phyloP scores from a whole-genome alignment of 768 basidiomycete genomes.

The Tremella yokohamensis region DNA sequence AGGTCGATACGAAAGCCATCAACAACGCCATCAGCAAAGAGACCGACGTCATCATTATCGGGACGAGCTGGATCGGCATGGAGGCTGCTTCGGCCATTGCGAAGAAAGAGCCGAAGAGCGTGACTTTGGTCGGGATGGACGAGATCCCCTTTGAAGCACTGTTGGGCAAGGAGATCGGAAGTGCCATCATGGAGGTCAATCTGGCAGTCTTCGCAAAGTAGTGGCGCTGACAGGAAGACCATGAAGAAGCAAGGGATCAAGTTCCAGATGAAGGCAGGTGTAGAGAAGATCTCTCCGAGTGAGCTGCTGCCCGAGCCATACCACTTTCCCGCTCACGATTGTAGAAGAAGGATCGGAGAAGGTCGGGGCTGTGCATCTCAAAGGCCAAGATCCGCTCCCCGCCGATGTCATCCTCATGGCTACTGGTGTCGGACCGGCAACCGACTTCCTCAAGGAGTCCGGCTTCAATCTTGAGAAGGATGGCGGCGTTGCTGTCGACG shows the following conservation, averaged over 20 bases:
- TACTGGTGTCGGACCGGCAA: conserved; percentile 79
- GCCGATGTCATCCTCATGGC: conserved; percentile 81
- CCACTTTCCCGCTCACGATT: background rate
- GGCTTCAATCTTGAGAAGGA: conserved; percentile 63
- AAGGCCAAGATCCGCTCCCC: conserved; percentile 61
- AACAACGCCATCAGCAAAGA: conserved; percentile 56
- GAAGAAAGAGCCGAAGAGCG: conserved; percentile 69
- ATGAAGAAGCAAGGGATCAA: conserved; percentile 77
- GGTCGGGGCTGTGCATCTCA: conserved; percentile 61
- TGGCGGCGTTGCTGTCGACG: conserved; percentile 72
- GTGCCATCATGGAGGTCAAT: conserved; percentile 67
- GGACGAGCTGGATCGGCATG: conserved; percentile 89
- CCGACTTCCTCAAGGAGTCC: conserved; percentile 70
- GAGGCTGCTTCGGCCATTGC: conserved; percentile 66
- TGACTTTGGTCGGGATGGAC: conserved; percentile 81
- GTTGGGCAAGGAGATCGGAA: conserved; percentile 74
- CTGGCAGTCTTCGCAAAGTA: background rate
- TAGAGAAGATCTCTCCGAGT: conserved; percentile 64
- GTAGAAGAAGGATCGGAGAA: conserved; percentile 3
- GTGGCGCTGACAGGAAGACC: conserved; percentile 55
- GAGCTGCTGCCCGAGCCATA: conserved; percentile 23
- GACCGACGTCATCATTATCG: conserved; percentile 78
- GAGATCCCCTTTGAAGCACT: conserved; percentile 74
- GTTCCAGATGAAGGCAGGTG: conserved; percentile 72
- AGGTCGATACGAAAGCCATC: conserved; percentile 67